Base-by-base conservation (phyloP, 2,329 filamentous ascomycete genomes). In the Dryadomyces quercivorus region DNA sequence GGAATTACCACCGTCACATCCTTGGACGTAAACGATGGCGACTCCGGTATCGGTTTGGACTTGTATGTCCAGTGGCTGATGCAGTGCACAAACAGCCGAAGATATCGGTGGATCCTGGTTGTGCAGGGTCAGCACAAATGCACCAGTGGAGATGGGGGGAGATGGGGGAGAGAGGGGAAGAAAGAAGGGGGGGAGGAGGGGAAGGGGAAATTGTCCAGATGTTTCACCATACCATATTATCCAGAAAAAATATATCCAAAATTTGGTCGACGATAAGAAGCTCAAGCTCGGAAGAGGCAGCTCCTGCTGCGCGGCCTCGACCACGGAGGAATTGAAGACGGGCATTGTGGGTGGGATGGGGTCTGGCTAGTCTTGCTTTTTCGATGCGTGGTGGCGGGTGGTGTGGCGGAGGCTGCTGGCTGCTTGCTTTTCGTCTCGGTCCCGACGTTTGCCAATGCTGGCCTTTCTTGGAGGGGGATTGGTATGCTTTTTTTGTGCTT, bases 1-100 rank as follows among this genome's bases (percentile, higher is more conserved):
- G 92, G 92, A 58, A 96, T 87, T 62, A 97, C 88, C 59, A 96
- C 89, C 6, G 92, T 95, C 63, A 95, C 90, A 78, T 97, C 88
- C 61, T 87, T 73, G 38, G 83, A 79, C 31, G 83, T 88, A 66
- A 90, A 84, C 47, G 76, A 83, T n/a, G 92, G 89, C 59, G 89
- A 86, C 56, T 82, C 80, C 44, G 89, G 86, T 54, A 92, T 85
- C 45, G 86, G 86, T 58, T 90, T 87, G 26, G 91, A 90, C 69
- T 83, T 86, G 73, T 95, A 95, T 12, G 75, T 76, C 86, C 88
- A 93, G 67, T 94, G 91, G 63, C 87, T 89, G 63, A 87, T 73
- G 63, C 88, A 82, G 67, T 96, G 93, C 62, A 95, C 84, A 62
- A 95, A 75, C 61, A 95, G 78, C 60, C 92, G 86, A 58, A 89